These are phyloP conservation scores for Blastosporella zonata DNA, from an alignment of 1,284 basidiomycete genomes.

Conservation along the genomic window DNA sequence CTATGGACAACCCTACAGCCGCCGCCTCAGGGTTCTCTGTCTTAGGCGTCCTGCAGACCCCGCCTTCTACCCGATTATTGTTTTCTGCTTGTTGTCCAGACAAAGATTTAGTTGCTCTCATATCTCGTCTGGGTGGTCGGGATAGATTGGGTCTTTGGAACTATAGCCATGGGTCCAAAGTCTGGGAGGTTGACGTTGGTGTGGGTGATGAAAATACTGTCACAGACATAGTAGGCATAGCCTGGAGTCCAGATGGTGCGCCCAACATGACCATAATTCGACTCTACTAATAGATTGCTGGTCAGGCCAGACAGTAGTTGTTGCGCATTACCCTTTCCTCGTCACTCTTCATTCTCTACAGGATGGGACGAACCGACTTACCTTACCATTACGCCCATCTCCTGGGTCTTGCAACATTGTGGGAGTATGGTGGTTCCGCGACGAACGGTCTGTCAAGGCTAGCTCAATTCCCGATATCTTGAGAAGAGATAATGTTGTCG, in stretches of 20 bases:
- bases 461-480: slow-evolving; percentile 71
- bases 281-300: slow-evolving; percentile 17
- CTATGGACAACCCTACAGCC: slow-evolving; percentile 36
- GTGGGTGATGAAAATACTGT: slow-evolving; percentile 33
- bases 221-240: slow-evolving; percentile 54
- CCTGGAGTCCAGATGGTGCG: slow-evolving; percentile 81
- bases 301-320: slow-evolving; percentile 67
- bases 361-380: slow-evolving; percentile 57
- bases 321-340: slow-evolving; percentile 65
- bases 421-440: slow-evolving; percentile 70
- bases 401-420: slow-evolving; percentile 32
- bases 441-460: slow-evolving; percentile 38
- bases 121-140: slow-evolving; percentile 60
- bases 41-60: slow-evolving; percentile 56
- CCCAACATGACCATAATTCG: slow-evolving; percentile 9
- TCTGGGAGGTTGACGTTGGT: slow-evolving; percentile 74
- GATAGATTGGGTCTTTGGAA: slow-evolving; percentile 78
- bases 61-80: slow-evolving; percentile 55
- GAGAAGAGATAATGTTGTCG: slow-evolving; percentile 61
- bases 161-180: slow-evolving; percentile 65
- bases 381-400: slow-evolving; percentile 34
- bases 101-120: slow-evolving; percentile 72
- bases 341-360: slow-evolving; percentile 73
- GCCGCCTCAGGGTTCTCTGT: slow-evolving; percentile 56
- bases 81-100: slow-evolving; percentile 75